Evolutionary conservation across 352 stramenopile species (phyloP), one percentile per base, ranked within the genome.

Genomic region (Pythium folliculosum): DNA sequence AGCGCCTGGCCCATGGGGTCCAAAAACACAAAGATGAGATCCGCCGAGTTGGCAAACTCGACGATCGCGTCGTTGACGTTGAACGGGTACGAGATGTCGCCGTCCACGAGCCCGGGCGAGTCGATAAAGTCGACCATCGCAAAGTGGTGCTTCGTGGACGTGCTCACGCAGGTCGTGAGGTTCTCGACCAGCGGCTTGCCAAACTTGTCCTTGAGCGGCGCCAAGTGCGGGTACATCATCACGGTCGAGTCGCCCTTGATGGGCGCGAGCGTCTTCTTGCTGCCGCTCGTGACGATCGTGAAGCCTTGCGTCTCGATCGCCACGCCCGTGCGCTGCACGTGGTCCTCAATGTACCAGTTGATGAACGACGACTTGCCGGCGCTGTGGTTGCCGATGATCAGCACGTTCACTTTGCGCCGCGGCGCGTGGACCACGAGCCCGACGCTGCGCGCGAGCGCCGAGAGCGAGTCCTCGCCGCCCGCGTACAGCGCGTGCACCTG

Each of bases 361-460:
- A 90, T 85, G 68, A 91, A 89, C 21, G 77, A 86, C 38, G 81
- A 90, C 65, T 91, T 91, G 38, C 83, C 83, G 22, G 83, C 78
- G 57, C 79, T 89, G 72, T 91, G 83, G 74, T 91, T 91, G 53
- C 83, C 83, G 53, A 91, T 81, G 60, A 91, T 72, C 54, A 91
- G 72, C 23, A 91, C 79, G 50, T 81, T 90, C 16, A 88, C 80
- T 40, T 88, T 89, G 61, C 86, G 84, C 12, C 81, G 77, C 35
- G 83, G 83, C 43, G 72, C 63, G 45, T 89, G 75, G 44, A 87
- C 71, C 32, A 69, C 60, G 40, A 81, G 21, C 8, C 72, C 76
- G 10, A 85, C 71, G 58, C 64, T 60, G 22, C 71, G 74, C 45
- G 74, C 71, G 10, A 81, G 63, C 60, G 60, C 55, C 40, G 59